These are phyloP conservation scores for Termitomyces sp. DNA, from an alignment of 768 basidiomycete species.

Conservation along the genomic window DNA sequence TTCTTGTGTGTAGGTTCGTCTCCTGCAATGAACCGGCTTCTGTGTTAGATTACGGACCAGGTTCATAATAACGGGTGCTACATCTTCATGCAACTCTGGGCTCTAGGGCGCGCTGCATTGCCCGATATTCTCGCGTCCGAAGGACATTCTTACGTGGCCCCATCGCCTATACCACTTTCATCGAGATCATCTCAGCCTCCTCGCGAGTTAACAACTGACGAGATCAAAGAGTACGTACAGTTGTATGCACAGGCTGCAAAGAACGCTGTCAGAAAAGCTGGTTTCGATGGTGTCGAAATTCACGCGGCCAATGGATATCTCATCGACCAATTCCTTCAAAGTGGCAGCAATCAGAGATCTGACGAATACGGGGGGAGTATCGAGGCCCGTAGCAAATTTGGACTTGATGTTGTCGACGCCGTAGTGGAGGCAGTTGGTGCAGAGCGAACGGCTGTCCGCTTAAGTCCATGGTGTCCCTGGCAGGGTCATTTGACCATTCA, in stretches of 20 bases:
- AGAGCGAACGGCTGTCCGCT: constrained; percentile 46
- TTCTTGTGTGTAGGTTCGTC: not conserved
- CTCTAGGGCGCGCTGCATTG: constrained; percentile 41
- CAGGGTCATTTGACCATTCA: constrained; percentile 17
- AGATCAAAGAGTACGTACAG: constrained; percentile 46
- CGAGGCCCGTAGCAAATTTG: constrained; percentile 54
- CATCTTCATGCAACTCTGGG: constrained; percentile 56
- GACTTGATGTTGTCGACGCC: constrained; percentile 48
- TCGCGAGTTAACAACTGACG: constrained; percentile 37
- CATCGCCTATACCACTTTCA: constrained; percentile 28
- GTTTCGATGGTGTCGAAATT: constrained; percentile 62
- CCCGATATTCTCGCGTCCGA: constrained; percentile 29
- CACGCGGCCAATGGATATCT: constrained; percentile 45
- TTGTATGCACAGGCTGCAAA: constrained; percentile 50
- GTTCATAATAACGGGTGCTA: constrained; percentile 47
- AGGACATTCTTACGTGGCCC: constrained; percentile 16
- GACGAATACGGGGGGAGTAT: constrained; percentile 69
- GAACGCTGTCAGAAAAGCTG: constrained; percentile 50
- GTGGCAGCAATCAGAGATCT: constrained; percentile 48
- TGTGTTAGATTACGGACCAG: constrained; percentile 20
- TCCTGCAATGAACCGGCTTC: not conserved
- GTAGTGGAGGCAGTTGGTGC: constrained; percentile 47
- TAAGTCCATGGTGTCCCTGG: constrained; percentile 48
- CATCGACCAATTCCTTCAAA: constrained; percentile 59
- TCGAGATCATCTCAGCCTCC: constrained; percentile 21